Evolutionary conservation across 495 filamentous ascomycete species (phyloP), one percentile per base, ranked within the genome.

Genomic region (Penicillium antarcticum): DNA sequence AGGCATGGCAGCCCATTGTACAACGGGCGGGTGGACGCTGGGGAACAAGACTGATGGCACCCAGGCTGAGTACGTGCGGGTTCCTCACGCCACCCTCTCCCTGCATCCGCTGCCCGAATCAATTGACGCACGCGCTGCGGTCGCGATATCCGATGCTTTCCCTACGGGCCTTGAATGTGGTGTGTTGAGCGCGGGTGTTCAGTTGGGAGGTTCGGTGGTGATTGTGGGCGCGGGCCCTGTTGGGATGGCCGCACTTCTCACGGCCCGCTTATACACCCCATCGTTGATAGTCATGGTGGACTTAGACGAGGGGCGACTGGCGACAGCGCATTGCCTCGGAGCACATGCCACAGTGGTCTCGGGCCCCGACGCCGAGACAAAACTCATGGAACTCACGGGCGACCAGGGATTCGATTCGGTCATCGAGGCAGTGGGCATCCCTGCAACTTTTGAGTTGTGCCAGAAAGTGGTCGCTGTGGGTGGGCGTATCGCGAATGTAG

Each of bases 171-270:
- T 74, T 16, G 77, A 82, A 48, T 75, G 72, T 45, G 74, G 78
- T 41, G 69, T 76, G 3, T 50, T 79, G 18, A 77, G 71, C 49
- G 69, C 67, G 5, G 65, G 67, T 42, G 70, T 79, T 7, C 51
- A 63, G 42, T 75, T 71, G 2, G 77, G 73, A 3, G 40, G 45
- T 1, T 69, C 66, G 11, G 73, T 82, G 7, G 77, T 69, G 2
- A 73, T 82, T 52, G 58, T 80, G 19, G 79, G 79, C 1, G 71
- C 73, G 3, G 80, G 79, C 0, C 78, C 78, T 1, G 70, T 83
- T 1, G 79, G 78, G 1, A 62, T 82, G 18, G 72, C 74, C 0
- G 65, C 68, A 1, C 54, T 79, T 7, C 60, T 80, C 24, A 77
- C 75, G 4, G 71, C 74, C 7, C 62, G 68, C 45, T 52, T 81